Conservation (phyloP, 208 protist genomes). For the Trypanosoma theileri region DNA sequence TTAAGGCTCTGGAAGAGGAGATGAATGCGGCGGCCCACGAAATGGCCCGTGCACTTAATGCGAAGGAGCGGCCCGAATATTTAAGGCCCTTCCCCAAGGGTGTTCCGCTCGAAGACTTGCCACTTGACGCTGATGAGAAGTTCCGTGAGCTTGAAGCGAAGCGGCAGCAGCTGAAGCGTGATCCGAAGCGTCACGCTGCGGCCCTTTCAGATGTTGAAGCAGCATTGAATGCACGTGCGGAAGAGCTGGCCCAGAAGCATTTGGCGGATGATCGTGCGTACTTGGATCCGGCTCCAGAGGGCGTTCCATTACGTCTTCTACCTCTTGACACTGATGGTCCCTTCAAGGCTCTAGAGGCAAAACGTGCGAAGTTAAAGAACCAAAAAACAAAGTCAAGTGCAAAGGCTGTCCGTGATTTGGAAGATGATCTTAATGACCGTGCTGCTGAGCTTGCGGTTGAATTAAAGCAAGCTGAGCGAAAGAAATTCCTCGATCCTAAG, state of each 20-base stretch:
- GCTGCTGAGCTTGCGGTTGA: slow-evolving; percentile 51
- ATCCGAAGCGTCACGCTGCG: slow-evolving; percentile 53
- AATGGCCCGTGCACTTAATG: slow-evolving; percentile 67
- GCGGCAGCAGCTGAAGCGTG: slow-evolving; percentile 67
- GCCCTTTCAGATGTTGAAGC: slow-evolving; percentile 56
- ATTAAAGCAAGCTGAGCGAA: slow-evolving; percentile 33
- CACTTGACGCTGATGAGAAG: slow-evolving; percentile 57
- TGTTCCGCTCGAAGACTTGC: slow-evolving; percentile 55
- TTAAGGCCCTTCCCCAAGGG: slow-evolving; percentile 53
- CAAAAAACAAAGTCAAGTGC: no score
- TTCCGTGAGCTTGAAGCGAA: slow-evolving; percentile 59
- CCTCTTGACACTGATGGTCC: slow-evolving; percentile 45
- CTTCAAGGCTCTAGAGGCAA: slow-evolving; percentile 53
- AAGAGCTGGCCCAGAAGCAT: slow-evolving; percentile 54
- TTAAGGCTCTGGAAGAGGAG: slow-evolving; percentile 56
- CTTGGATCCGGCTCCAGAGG: slow-evolving; percentile 61
- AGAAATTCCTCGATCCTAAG: slow-evolving; percentile 54
- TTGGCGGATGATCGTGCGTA: slow-evolving; percentile 56
- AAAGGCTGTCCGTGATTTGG: slow-evolving; percentile 51
- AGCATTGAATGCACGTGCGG: slow-evolving; percentile 56
- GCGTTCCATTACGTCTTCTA: slow-evolving; percentile 57
- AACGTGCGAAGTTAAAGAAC: slow-evolving; percentile 61
- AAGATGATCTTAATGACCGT: slow-evolving; percentile 59
- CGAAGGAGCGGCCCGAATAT: slow-evolving; percentile 61
- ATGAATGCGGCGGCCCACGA: slow-evolving; percentile 72